phyloP scores from a whole-genome alignment of 176 grass and related monocot genomes.

The Avena insularis region DNA sequence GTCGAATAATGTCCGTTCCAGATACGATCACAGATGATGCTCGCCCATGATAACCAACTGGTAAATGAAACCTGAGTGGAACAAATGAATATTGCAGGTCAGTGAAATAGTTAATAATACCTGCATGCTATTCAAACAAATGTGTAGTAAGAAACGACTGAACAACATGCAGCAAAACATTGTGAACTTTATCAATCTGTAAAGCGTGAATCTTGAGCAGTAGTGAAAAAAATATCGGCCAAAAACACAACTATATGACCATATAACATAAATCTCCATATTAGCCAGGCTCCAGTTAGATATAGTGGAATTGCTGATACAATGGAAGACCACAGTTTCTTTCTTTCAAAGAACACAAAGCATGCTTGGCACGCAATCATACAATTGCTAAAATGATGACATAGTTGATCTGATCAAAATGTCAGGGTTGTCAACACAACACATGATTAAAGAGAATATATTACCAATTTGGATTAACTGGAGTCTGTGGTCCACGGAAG shows the following conservation, averaged over 20 bases:
- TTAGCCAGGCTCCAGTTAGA: neutral
- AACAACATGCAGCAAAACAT: slow-evolving; percentile 27
- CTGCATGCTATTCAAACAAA: neutral
- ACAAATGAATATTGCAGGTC: neutral
- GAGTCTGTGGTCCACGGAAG: slow-evolving; percentile 82
- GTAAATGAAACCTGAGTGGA: slow-evolving; percentile 86
- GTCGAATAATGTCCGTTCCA: slow-evolving; percentile 88
- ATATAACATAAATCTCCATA: neutral
- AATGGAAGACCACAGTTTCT: slow-evolving; percentile 1
- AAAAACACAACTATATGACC: neutral
- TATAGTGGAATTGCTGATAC: neutral
- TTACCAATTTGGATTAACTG: slow-evolving; percentile 92
- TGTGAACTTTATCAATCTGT: neutral
- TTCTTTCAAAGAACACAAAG: neutral
- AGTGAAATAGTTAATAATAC: slow-evolving; percentile 2
- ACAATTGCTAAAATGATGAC: neutral
- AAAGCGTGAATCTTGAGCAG: slow-evolving; percentile 1
- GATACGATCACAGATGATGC: slow-evolving; percentile 92
- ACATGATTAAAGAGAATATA: slow-evolving; percentile 14
- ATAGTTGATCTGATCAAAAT: neutral
- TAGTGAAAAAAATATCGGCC: neutral
- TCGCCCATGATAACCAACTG: slow-evolving; percentile 89
- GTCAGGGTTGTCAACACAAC: neutral
- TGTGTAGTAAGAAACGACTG: slow-evolving; percentile 12
- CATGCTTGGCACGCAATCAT: neutral